A percentile compares a stretch with the other conserved stretches of the same genome.
Conservation (phyloP, 2,329 filamentous ascomycete species). For the Pseudovirgaria hyperparasitica region DNA sequence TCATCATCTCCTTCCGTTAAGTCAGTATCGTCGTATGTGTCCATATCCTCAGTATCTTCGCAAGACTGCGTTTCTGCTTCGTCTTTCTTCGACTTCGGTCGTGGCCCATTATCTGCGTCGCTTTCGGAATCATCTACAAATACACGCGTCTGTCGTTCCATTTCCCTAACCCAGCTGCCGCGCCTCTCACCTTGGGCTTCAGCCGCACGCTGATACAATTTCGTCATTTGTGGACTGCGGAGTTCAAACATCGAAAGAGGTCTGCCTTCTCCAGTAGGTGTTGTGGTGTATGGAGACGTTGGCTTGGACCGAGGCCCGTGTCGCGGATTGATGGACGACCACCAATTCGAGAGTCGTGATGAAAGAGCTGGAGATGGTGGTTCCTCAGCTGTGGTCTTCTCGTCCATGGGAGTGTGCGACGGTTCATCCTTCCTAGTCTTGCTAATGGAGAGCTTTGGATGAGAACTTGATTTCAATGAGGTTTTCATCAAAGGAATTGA, state of each 20-base stretch:
- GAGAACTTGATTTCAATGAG: too few relatives aligned
- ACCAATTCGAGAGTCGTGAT: constrained; percentile 23
- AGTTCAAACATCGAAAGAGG: constrained; percentile 25
- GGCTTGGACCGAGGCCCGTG: constrained; percentile 4
- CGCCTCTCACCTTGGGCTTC: constrained; percentile 8
- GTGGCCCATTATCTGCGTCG: constrained; percentile 8
- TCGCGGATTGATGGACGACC: constrained; percentile 16
- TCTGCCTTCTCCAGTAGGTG: constrained; percentile 12
- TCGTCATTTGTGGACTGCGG: constrained; percentile 10
- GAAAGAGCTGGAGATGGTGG: constrained; percentile 18
- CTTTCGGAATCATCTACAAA: constrained; percentile 30
- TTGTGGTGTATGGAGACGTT: constrained; percentile 6
- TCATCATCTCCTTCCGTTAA: too few relatives aligned
- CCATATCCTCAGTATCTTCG: too few relatives aligned
- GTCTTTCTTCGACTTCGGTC: neutral
- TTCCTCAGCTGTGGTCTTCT: too few relatives aligned
- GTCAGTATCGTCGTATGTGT: too few relatives aligned
- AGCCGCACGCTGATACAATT: constrained; percentile 7
- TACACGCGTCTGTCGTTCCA: constrained; percentile 32
- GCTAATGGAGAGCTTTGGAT: too few relatives aligned
- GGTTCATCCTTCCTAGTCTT: constrained; percentile 1
- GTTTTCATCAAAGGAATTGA: too few relatives aligned
- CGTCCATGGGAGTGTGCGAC: neutral
- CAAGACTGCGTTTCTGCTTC: constrained; percentile 1
- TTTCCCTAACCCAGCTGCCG: constrained; percentile 28